Evolutionary conservation across 2,329 filamentous ascomycete species (phyloP).

Genomic region (Pseudocercospora musae): DNA sequence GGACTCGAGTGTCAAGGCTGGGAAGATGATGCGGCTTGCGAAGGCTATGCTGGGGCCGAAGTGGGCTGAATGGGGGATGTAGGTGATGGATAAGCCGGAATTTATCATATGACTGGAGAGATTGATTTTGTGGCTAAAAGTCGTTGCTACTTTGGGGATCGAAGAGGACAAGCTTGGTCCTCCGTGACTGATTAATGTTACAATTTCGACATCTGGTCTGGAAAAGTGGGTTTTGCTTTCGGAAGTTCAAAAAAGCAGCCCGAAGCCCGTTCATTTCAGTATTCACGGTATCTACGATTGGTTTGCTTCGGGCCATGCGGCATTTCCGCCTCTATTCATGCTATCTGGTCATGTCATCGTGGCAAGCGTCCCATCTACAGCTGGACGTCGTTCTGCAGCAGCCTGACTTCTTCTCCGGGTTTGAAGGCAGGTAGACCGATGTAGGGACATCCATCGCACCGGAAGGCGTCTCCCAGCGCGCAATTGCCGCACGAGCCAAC

Average conservation of each 20-base stretch:
- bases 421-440: constrained; percentile 94
- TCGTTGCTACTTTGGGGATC: too few species aligned
- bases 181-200: not conserved
- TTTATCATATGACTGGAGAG: too few species aligned
- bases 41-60: not conserved
- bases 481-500: constrained; percentile 94
- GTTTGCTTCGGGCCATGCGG: not conserved
- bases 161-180: too few species aligned
- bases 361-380: constrained; percentile 48
- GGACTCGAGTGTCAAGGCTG: not conserved
- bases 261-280: not conserved
- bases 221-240: not conserved
- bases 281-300: not conserved
- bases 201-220: not conserved
- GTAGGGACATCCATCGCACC: constrained; percentile 69
- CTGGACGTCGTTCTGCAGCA: constrained; percentile 83
- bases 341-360: not conserved
- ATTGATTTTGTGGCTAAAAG: too few species aligned
- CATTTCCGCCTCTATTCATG: not conserved
- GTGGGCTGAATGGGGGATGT: not conserved
- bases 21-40: not conserved
- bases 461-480: constrained; percentile 78
- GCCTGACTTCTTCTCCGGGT: constrained; percentile 86
- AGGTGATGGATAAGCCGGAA: not conserved
- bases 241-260: not conserved